Evolutionary conservation across 306 rosid genomes (phyloP).

Genomic region (Quercus wislizeni): DNA sequence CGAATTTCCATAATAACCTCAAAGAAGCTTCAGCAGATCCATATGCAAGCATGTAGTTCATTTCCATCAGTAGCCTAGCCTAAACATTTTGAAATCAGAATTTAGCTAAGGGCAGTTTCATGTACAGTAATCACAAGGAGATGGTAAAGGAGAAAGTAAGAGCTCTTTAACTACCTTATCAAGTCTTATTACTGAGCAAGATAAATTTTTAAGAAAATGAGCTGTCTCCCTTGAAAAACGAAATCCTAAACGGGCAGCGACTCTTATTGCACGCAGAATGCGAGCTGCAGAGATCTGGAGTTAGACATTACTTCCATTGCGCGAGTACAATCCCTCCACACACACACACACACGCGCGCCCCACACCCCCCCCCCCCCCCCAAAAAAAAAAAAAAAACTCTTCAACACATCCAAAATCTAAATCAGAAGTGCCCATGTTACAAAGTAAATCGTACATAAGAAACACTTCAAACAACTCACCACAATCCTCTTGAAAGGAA

Average conservation of each 20-base stretch:
- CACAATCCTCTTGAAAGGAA: slow-evolving; percentile 87
- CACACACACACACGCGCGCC: not conserved
- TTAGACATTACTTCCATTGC: slow-evolving; percentile 7
- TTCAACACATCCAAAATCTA: not conserved
- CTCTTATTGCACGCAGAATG: slow-evolving; percentile 80
- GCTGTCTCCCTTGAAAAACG: slow-evolving; percentile 75
- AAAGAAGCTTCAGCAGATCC: slow-evolving; percentile 90
- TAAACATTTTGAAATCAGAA: slow-evolving; percentile 31
- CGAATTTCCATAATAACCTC: slow-evolving; percentile 78
- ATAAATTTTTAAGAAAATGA: slow-evolving; percentile 44
- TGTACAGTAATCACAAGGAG: not conserved
- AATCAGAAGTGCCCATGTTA: not conserved
- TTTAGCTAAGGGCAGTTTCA: slow-evolving; percentile 16
- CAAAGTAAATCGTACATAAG: not conserved
- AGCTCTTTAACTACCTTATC: slow-evolving; percentile 60
- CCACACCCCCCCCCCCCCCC: not conserved
- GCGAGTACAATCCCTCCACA: not conserved
- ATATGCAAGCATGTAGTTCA: slow-evolving; percentile 85
- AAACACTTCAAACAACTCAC: slow-evolving; percentile 45
- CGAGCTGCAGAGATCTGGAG: slow-evolving; percentile 62
- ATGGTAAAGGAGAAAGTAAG: slow-evolving; percentile 17
- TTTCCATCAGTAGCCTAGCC: slow-evolving; percentile 86
- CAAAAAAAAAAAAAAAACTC: not conserved
- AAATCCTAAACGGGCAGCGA: slow-evolving; percentile 88
- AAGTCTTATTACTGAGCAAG: slow-evolving; percentile 57